Evolutionary conservation across 495 filamentous ascomycete species (phyloP), one percentile per base, ranked within the genome.

Genomic region (Glarea lozoyensis): DNA sequence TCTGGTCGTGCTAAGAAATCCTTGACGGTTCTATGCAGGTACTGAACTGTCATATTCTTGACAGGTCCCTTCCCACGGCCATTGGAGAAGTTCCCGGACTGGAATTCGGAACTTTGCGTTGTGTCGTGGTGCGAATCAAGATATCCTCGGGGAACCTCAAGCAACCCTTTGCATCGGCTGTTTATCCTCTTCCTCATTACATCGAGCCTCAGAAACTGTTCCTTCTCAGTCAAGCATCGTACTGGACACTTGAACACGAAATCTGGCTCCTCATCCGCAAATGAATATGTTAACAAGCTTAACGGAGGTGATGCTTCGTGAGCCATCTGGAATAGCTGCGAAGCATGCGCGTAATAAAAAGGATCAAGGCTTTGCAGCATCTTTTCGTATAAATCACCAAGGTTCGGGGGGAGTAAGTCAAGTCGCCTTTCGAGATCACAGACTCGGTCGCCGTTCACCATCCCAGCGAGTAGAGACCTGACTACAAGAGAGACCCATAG

Each of bases 401-500:
- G 29, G 27, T 44, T 32, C 9, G 31, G 4, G 2, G 42, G 42
- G 10, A 61, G 46, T 0, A 10, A 13, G 0, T 43, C 37, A 6
- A 44, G 17, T n/a, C 42, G 7, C n/a, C 19, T 10, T n/a, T 24
- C 10, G 3, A 44, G n/a, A 22, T 3, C 13, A 0, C 10, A 19
- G 12, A 53, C 31, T 1, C 33, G 33, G 18, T 44, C 42, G 5
- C 15, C 3, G 20, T 44, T 36, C 2, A 9, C 4, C 10, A 44
- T 4, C 3, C 42, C 42, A 2, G 16, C 25, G 2, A 37, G 2
- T 4, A 44, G 31, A 21, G 30, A 22, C 19, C 12, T 10, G 29
- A 44, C 33, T 11, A 53, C 60, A 7, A 63, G 42, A 2, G 54
- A 30, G 3, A 62, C 47, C 58, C 62, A 65, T 1, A 65, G 43